Percentiles rank a stretch among this genome's conserved stretches.
Conservation (phyloP, 1,284 basidiomycete genomes). For the Ustilago hordei region DNA sequence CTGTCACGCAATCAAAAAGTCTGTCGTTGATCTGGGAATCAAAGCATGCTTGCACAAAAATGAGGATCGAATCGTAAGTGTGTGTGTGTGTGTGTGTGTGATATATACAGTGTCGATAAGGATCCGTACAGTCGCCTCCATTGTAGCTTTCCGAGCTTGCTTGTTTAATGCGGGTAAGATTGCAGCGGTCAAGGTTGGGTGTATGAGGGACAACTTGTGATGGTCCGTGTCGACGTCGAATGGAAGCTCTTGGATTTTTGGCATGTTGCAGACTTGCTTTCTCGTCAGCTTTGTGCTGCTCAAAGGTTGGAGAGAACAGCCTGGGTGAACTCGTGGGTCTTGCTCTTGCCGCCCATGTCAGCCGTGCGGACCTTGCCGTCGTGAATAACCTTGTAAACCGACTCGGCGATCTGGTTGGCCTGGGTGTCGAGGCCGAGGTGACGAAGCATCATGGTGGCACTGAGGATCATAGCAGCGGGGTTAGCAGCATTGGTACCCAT, state of each 20-base stretch:
- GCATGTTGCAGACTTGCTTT: conserved; percentile 1
- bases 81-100: conserved; percentile 25
- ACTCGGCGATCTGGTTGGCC: conserved; percentile 92
- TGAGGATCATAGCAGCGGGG: conserved; percentile 97
- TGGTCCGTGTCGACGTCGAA: conserved; percentile 24
- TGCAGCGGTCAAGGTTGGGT: neutral
- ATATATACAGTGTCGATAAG: conserved; percentile 38
- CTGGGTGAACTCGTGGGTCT: conserved; percentile 68
- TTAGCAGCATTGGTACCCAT: conserved; percentile 98
- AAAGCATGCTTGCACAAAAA: conserved; percentile 40
- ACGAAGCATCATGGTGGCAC: conserved; percentile 97
- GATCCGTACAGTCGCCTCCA: conserved; percentile 1
- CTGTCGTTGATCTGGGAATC: conserved; percentile 17
- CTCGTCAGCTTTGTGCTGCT: neutral
- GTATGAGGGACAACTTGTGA: neutral
- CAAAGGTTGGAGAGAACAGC: conserved; percentile 66
- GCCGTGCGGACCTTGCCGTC: conserved; percentile 90
- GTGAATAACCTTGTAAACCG: conserved; percentile 93
- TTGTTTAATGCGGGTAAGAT: neutral
- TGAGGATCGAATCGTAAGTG: conserved; percentile 19
- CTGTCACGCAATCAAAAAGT: conserved; percentile 14
- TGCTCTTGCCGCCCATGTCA: conserved; percentile 84
- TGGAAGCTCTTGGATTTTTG: neutral
- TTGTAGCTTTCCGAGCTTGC: neutral
- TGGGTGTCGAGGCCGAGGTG: conserved; percentile 96